These are phyloP conservation scores for Lactuca sativa DNA, from an alignment of 129 eudicot species.

Conservation along the genomic window DNA sequence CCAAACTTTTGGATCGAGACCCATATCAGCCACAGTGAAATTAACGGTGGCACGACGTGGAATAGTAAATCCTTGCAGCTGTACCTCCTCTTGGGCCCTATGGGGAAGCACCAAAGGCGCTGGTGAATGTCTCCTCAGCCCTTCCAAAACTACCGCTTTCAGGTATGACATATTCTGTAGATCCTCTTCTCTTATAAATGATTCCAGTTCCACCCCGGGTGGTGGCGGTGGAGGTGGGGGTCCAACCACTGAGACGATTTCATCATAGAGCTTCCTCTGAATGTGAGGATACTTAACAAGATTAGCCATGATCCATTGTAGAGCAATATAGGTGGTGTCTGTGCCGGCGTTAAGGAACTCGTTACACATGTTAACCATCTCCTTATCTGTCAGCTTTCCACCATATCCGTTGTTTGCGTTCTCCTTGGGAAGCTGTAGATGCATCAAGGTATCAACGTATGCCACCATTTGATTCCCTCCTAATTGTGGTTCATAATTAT, in stretches of 20 bases:
- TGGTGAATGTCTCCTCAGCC: constrained; percentile 32
- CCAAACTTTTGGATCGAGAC: constrained; percentile 63
- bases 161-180: constrained; percentile 6
- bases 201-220: not conserved
- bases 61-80: constrained; percentile 45
- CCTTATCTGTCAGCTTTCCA: not conserved
- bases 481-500: too few species aligned
- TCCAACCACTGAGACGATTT: constrained; percentile 1
- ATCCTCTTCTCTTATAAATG: constrained; percentile 14
- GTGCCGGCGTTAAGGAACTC: constrained; percentile 9
- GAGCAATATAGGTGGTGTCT: not conserved
- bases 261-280: constrained; percentile 8
- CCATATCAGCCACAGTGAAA: constrained; percentile 66
- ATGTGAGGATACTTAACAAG: constrained; percentile 17
- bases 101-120: constrained; percentile 53
- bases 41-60: constrained; percentile 43
- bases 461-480: not conserved
- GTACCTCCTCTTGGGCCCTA: constrained; percentile 35
- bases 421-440: constrained; percentile 6
- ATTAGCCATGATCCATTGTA: constrained; percentile 22
- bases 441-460: constrained; percentile 10
- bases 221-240: not conserved
- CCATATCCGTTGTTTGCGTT: not conserved
- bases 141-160: constrained; percentile 21
- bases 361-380: constrained; percentile 5